Conservation (phyloP, 495 filamentous ascomycete species). For the Cetradonia linearis region DNA sequence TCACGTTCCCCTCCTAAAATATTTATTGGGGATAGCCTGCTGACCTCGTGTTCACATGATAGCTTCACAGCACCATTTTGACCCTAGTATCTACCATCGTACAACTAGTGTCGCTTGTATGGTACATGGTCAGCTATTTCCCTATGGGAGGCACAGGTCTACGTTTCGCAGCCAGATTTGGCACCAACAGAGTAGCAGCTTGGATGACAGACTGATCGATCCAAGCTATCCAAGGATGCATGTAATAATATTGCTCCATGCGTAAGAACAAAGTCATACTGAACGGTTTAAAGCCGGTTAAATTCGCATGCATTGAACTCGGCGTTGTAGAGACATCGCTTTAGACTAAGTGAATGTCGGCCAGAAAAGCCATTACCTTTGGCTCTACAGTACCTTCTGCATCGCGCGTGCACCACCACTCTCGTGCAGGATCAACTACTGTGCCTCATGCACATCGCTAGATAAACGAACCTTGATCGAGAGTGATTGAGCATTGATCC, state of each 20-base stretch:
- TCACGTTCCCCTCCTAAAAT: conserved; percentile 3
- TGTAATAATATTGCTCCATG: background rate
- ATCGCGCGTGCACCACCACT: conserved; percentile 7
- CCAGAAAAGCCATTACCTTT: background rate
- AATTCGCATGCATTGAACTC: background rate
- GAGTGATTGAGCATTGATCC: conserved; percentile 1
- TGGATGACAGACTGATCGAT: conserved; percentile 71
- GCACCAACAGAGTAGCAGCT: conserved; percentile 67
- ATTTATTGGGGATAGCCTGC: conserved; percentile 9
- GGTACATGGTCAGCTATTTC: conserved; percentile 97
- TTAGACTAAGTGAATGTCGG: background rate
- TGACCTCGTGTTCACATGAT: conserved; percentile 22
- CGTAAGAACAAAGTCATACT: background rate
- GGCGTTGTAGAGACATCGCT: background rate
- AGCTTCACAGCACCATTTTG: conserved; percentile 73
- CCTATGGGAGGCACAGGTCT: conserved; percentile 89
- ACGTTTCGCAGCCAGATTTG: conserved; percentile 76
- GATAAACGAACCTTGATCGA: background rate
- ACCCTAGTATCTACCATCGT: conserved; percentile 74
- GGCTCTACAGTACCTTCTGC: background rate
- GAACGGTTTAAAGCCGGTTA: background rate
- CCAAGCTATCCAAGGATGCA: background rate
- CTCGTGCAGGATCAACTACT: background rate
- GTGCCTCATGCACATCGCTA: conserved; percentile 8
- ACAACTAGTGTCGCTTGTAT: conserved; percentile 72